phyloP scores from a whole-genome alignment of 441 rosid species.

The Viola pubescens region DNA sequence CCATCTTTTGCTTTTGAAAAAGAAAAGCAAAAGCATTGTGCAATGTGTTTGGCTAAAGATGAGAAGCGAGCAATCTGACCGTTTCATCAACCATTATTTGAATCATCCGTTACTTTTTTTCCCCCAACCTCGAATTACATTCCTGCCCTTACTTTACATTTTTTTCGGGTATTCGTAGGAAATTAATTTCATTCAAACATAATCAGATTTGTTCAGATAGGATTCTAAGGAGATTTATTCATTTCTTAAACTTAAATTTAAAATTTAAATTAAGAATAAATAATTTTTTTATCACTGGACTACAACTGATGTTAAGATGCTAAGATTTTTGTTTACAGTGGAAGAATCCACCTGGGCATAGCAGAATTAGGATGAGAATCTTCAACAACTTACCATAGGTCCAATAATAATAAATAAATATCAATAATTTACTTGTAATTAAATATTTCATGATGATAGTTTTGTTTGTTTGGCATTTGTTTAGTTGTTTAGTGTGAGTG shows the following conservation, averaged over 20 bases:
- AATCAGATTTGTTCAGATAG: not conserved
- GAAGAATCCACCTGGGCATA: not conserved
- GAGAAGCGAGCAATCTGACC: slow-evolving; percentile 18
- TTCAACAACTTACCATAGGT: not conserved
- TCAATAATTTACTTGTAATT: no score
- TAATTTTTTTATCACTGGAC: no score
- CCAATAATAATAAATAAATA: not conserved
- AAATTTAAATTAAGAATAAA: no score
- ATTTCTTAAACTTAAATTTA: no score
- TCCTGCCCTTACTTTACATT: slow-evolving; percentile 2
- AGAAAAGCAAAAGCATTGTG: slow-evolving; percentile 33
- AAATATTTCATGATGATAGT: not conserved
- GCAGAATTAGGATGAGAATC: not conserved
- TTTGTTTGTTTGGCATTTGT: not conserved
- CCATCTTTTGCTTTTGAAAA: slow-evolving; percentile 41
- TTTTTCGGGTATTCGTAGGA: no score
- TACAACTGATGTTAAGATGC: no score
- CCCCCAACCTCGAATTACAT: slow-evolving; percentile 7
- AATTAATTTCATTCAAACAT: not conserved
- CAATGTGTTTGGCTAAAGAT: slow-evolving; percentile 26
- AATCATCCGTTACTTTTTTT: slow-evolving; percentile 22
- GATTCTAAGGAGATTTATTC: no score
- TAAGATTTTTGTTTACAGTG: no score
- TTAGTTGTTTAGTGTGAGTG: not conserved
- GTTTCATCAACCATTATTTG: slow-evolving; percentile 22